Percentiles rank a stretch among this genome's conserved stretches.
These are phyloP conservation scores for Flaveria robusta DNA, from an alignment of 129 eudicot genomes.

Conservation along the genomic window DNA sequence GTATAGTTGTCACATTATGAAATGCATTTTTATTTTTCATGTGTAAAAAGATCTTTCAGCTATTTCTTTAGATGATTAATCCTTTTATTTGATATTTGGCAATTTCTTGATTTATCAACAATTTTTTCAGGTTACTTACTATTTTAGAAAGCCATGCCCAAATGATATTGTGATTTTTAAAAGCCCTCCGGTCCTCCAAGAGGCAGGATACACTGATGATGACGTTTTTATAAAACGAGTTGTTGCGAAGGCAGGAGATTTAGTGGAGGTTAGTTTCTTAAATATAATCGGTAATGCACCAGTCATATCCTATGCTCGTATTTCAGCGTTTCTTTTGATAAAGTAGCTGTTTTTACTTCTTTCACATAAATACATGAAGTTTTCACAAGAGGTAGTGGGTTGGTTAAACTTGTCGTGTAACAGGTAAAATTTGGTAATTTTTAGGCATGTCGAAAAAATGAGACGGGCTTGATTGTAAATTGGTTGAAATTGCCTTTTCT, in stretches of 20 bases:
- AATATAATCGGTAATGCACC: background rate
- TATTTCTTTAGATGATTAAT: conserved; percentile 4
- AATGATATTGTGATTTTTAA: conserved; percentile 90
- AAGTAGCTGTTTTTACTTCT: background rate
- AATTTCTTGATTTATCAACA: background rate
- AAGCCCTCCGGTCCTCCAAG: conserved; percentile 95
- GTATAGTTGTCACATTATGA: background rate
- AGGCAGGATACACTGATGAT: conserved; percentile 92
- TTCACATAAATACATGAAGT: background rate
- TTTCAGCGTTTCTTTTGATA: background rate
- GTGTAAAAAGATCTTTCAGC: background rate
- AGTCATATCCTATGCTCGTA: background rate
- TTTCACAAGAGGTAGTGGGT: background rate
- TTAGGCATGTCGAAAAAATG: background rate
- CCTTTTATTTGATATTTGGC: background rate
- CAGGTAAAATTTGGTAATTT: background rate
- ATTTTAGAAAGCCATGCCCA: conserved; percentile 94
- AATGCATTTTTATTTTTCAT: background rate
- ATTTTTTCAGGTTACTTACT: conserved; percentile 73
- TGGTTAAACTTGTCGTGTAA: background rate
- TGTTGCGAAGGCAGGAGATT: conserved; percentile 90
- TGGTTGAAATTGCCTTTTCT: background rate
- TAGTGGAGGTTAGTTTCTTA: conserved; percentile 68
- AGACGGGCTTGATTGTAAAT: background rate
- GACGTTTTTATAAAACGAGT: conserved; percentile 91